These are phyloP conservation scores for Globisporangium carolinianum DNA, from an alignment of 352 stramenopile species.

Conservation along the genomic window DNA sequence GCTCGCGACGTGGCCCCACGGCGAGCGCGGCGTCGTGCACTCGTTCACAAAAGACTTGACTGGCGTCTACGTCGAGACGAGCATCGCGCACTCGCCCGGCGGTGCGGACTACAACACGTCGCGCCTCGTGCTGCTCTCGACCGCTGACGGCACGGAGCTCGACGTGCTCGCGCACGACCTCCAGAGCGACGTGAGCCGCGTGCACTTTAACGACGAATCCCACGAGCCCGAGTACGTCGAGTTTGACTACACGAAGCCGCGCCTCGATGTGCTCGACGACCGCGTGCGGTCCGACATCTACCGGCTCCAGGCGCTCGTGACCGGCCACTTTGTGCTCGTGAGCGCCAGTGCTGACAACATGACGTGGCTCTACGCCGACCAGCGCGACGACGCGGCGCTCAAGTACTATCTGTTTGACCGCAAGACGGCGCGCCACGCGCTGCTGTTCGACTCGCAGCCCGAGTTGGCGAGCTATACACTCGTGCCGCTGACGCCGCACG, in stretches of 20 bases:
- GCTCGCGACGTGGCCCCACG: constrained; percentile 29
- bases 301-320: constrained; percentile 10
- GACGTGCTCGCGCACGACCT: constrained; percentile 24
- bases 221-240: constrained; percentile 17
- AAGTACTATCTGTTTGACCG: constrained; percentile 43
- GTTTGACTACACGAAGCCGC: constrained; percentile 32
- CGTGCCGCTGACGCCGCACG: constrained; percentile 24
- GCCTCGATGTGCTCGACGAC: constrained; percentile 25
- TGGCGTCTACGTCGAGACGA: constrained; percentile 32
- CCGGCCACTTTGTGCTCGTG: constrained; percentile 24
- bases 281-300: constrained; percentile 23
- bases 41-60: constrained; percentile 21
- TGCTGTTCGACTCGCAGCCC: constrained; percentile 33
- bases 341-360: constrained; percentile 35
- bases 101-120: constrained; percentile 22
- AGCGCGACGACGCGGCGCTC: constrained; percentile 54
- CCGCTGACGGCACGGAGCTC: constrained; percentile 20
- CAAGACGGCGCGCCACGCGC: constrained; percentile 14
- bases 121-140: constrained; percentile 33
- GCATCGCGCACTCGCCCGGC: constrained; percentile 17
- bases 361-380: constrained; percentile 47
- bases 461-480: constrained; percentile 28
- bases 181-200: constrained; percentile 18
- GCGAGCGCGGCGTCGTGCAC: constrained; percentile 20
- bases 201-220: constrained; percentile 23